phyloP scores from a whole-genome alignment of 139 green algal genomes.

The Chlorella ohadii region DNA sequence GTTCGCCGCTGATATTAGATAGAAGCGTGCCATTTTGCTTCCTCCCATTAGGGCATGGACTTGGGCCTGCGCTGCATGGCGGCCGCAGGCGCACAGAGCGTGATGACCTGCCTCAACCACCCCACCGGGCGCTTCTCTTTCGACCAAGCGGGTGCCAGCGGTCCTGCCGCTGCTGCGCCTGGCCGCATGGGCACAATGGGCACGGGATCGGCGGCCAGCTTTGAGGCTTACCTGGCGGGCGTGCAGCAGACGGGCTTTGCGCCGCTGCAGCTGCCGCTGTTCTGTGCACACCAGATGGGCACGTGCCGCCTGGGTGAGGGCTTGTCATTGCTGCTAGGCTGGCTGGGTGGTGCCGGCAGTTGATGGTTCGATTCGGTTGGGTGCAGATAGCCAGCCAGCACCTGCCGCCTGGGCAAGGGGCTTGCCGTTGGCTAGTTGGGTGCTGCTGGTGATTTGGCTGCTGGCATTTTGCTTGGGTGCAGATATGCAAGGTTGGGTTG shows the following conservation, averaged over 20 bases:
- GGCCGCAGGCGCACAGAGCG: slow-evolving; percentile 55
- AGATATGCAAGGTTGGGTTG: no score
- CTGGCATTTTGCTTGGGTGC: background rate
- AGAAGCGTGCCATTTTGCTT: no score
- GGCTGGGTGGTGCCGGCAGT: no score
- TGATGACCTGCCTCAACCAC: slow-evolving; percentile 37
- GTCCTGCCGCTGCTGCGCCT: background rate
- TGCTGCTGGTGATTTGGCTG: background rate
- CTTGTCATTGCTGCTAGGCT: no score
- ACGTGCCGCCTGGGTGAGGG: slow-evolving; percentile 65
- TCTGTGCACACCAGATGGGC: slow-evolving; percentile 79
- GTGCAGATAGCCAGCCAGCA: no score
- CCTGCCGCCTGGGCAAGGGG: background rate
- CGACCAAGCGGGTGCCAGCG: background rate
- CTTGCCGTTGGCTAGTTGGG: background rate
- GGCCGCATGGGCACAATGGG: background rate
- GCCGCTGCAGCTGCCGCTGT: slow-evolving; percentile 41
- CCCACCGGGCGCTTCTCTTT: slow-evolving; percentile 22
- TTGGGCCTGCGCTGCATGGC: slow-evolving; percentile 49
- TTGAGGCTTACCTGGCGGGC: slow-evolving; percentile 47
- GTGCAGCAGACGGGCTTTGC: slow-evolving; percentile 30
- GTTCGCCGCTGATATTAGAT: no score
- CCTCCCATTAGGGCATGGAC: no score
- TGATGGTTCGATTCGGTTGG: no score
- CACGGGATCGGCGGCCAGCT: background rate